Percentiles rank a stretch among this genome's conserved stretches.
Conservation (phyloP, 129 eudicot genomes). For the Tagetes patula region DNA sequence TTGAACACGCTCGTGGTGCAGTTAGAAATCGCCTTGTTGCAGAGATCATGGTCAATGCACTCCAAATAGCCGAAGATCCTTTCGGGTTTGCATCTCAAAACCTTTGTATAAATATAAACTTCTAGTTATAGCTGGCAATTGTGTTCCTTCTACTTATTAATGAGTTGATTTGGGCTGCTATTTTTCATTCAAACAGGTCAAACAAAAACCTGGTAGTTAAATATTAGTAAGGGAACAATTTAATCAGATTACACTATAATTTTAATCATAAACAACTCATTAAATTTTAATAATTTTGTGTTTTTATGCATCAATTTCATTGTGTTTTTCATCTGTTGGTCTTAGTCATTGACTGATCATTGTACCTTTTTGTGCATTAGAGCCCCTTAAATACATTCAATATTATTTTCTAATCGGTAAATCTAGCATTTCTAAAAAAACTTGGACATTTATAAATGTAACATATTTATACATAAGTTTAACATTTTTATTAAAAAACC, state of each 20-base stretch:
- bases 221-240: not conserved
- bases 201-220: not conserved
- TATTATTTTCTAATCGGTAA: not conserved
- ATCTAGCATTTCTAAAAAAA: not conserved
- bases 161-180: not conserved
- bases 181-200: not conserved
- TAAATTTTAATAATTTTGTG: not conserved
- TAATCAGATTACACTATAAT: not conserved
- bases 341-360: not conserved
- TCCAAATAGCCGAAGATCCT: slow-evolving; percentile 68
- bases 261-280: not conserved
- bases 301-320: not conserved
- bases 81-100: slow-evolving; percentile 49
- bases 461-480: not conserved
- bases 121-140: not conserved
- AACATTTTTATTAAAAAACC: not conserved
- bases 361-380: not conserved
- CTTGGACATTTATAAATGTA: not conserved
- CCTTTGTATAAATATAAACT: not conserved
- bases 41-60: slow-evolving; percentile 46
- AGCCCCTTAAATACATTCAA: not conserved
- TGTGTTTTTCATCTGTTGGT: not conserved
- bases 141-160: not conserved
- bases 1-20: slow-evolving; percentile 46
- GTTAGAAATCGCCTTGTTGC: slow-evolving; percentile 37